These are phyloP conservation scores for Phialophora macrospora DNA, from an alignment of 2,329 filamentous ascomycete species.

Conservation along the genomic window DNA sequence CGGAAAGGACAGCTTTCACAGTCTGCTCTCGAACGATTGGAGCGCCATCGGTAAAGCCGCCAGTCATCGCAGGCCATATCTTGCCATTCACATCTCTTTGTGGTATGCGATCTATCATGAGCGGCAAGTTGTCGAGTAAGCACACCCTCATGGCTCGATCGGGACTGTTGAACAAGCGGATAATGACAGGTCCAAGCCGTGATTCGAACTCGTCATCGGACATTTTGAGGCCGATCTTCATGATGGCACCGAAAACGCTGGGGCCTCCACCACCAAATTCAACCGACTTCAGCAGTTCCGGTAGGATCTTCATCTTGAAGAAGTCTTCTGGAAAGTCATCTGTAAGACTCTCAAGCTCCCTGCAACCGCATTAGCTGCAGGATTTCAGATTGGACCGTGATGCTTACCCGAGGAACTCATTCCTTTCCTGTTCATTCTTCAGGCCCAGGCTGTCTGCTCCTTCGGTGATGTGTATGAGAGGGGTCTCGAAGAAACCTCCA, in stretches of 20 bases:
- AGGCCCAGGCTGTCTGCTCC: constrained; percentile 91
- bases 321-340: constrained; percentile 98
- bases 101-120: constrained; percentile 88
- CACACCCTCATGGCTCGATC: constrained; percentile 92
- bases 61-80: constrained; percentile 93
- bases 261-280: constrained; percentile 96
- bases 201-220: constrained; percentile 86
- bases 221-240: constrained; percentile 89
- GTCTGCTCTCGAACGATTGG: constrained; percentile 95
- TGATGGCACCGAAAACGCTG: constrained; percentile 82
- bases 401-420: constrained; percentile 75
- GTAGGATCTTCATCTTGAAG: constrained; percentile 95
- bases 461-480: constrained; percentile 88
- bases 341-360: constrained; percentile 79
- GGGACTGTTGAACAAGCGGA: constrained; percentile 86
- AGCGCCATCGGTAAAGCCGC: constrained; percentile 89
- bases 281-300: constrained; percentile 96
- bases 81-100: constrained; percentile 93
- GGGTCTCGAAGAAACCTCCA: constrained; percentile 89
- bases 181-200: constrained; percentile 81
- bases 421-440: constrained; percentile 81
- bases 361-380: constrained; percentile 41
- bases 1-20: constrained; percentile 85
- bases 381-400: background rate
- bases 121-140: constrained; percentile 81